A percentile compares a stretch with the other conserved stretches of the same genome.
phyloP scores from a whole-genome alignment of 2,329 filamentous ascomycete species.

The Aspergillus tanneri region DNA sequence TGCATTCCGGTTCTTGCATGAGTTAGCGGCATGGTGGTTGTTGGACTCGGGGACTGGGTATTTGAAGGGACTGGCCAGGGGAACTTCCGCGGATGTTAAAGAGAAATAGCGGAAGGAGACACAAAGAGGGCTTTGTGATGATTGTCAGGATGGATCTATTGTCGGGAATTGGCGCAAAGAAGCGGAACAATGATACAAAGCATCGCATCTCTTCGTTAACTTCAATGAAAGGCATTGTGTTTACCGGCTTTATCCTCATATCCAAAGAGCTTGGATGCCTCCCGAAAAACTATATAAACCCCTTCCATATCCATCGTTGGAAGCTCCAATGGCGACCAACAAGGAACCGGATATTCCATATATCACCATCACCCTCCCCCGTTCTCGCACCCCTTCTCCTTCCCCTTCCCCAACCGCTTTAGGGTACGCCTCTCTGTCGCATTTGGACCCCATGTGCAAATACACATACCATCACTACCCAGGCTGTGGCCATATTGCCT shows the following conservation, averaged over 20 bases:
- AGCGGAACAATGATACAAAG: neutral
- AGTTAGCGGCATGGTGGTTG: slow-evolving; percentile 38
- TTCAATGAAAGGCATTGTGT: neutral
- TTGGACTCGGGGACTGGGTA: slow-evolving; percentile 35
- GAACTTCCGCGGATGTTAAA: neutral
- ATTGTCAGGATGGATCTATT: neutral
- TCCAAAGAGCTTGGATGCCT: too few relatives aligned
- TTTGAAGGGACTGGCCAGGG: slow-evolving; percentile 25
- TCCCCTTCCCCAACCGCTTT: too few relatives aligned
- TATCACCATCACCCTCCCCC: too few relatives aligned
- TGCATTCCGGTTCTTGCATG: slow-evolving; percentile 33
- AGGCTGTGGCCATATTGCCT: slow-evolving; percentile 29
- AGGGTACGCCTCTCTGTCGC: too few relatives aligned
- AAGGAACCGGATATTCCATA: too few relatives aligned
- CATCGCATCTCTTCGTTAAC: neutral
- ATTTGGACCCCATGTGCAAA: slow-evolving; percentile 22
- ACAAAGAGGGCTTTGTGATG: too few relatives aligned
- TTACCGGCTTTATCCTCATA: neutral
- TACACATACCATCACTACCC: slow-evolving; percentile 29
- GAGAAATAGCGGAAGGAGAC: neutral
- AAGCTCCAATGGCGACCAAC: neutral
- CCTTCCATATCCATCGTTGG: neutral
- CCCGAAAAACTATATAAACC: neutral
- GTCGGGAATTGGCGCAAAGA: neutral
- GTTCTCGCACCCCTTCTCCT: too few relatives aligned